Evolutionary conservation across 768 basidiomycete species (phyloP), one percentile per base, ranked within the genome.

Genomic region (Filobasidium wieringae): DNA sequence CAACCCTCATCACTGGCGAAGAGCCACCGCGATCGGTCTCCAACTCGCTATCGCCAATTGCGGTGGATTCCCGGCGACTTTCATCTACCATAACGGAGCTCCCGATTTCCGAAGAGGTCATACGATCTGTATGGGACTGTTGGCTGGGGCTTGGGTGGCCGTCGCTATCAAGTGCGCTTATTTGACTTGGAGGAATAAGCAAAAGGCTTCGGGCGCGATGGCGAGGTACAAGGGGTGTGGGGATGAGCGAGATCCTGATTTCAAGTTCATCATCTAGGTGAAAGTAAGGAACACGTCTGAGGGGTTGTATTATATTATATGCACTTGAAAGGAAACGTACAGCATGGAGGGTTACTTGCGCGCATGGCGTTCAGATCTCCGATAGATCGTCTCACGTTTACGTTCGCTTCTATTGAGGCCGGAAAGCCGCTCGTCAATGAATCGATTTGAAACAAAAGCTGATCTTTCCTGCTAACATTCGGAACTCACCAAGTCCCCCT

Each of bases 31-130:
- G 8, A 60, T 67, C 43, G 66, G 64, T 22, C 49, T 67, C 8
- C 66, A 67, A 51, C 61, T 67, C 26, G 64, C 64, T 24, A 63
- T 67, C 22, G 66, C 66, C 45, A 67, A 67, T 39, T 67, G 64
- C 47, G 64, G 58, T 41, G 62, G 66, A 24, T 65, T 67, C 57
- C 59, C 57, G n/a, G 66, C 66, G 1, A 56, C 64, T 3, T 65
- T 64, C 31, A 49, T 67, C 34, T 67, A 67, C 54, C 36, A 62
- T 6, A n/a, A 36, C 2, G 43, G 64, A 51, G 57, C 60, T 9
- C 66, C 66, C 1, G 53, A 47, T 19, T 67, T 62, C 58, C 31
- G 50, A 30, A 22, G 60, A n/a, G 59, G 62, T 17, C 66, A 67
- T 40, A 64, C 64, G 2, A 58, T 65, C 49, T 53, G 65, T 57